Percentiles rank a stretch among this genome's conserved stretches.
Conservation (phyloP, 371 early-diverging fungal species). For the Cokeromyces recurvatus region DNA sequence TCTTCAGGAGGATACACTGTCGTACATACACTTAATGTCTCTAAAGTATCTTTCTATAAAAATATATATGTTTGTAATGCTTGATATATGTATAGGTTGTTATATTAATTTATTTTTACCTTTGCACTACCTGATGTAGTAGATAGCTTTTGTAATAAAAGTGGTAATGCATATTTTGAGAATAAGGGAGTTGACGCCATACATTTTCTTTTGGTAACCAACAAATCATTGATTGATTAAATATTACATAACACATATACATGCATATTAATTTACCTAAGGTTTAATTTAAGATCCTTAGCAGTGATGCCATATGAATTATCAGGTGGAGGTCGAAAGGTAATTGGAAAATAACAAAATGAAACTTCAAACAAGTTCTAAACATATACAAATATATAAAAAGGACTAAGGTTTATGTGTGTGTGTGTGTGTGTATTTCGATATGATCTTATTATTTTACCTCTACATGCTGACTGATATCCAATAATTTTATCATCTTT, state of each 20-base stretch:
- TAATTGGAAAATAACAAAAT: slow-evolving; percentile 98
- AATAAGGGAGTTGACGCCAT: slow-evolving; percentile 70
- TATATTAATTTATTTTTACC: slow-evolving; percentile 49
- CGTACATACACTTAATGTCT: slow-evolving; percentile 68
- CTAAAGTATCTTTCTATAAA: slow-evolving; percentile 76
- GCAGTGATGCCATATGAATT: slow-evolving; percentile 91
- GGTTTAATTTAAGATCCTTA: slow-evolving; percentile 75
- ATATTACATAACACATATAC: too few relatives aligned
- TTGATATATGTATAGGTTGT: too few relatives aligned
- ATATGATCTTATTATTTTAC: slow-evolving; percentile 29
- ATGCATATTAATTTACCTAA: slow-evolving; percentile 48
- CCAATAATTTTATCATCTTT: slow-evolving; percentile 59
- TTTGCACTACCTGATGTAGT: slow-evolving; percentile 85
- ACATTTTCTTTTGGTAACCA: slow-evolving; percentile 32
- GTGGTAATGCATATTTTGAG: slow-evolving; percentile 72
- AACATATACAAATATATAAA: background rate
- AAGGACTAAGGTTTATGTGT: background rate
- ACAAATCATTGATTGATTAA: too few relatives aligned
- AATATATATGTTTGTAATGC: slow-evolving; percentile 2
- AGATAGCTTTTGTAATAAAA: slow-evolving; percentile 80
- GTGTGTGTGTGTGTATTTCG: too few relatives aligned
- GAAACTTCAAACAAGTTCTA: slow-evolving; percentile 88
- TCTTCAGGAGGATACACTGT: slow-evolving; percentile 65
- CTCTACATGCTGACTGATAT: slow-evolving; percentile 72
- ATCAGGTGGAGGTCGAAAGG: slow-evolving; percentile 90